Conservation (phyloP, 768 basidiomycete species). For the Cubamyces lactineus region DNA sequence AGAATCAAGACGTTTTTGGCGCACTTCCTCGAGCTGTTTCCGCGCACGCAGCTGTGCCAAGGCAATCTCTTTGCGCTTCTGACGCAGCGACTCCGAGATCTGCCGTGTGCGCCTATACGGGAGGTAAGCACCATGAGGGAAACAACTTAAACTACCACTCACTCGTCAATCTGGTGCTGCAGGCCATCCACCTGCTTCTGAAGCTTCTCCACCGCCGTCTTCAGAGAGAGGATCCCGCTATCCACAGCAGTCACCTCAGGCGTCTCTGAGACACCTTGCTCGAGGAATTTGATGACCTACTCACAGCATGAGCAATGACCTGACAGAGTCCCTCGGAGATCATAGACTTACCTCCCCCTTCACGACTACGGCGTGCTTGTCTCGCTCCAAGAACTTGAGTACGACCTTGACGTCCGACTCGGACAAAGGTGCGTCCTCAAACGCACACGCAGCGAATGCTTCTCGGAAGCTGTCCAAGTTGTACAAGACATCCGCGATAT, state of each 20-base stretch:
- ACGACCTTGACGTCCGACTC: conserved; percentile 70
- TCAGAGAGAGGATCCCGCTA: conserved; percentile 78
- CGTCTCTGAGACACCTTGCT: conserved; percentile 41
- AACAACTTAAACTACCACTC: conserved; percentile 11
- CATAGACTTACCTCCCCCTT: conserved; percentile 62
- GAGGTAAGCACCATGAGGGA: neutral
- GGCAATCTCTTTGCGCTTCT: conserved; percentile 74
- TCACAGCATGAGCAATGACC: neutral
- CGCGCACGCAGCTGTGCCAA: conserved; percentile 77
- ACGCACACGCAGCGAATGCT: conserved; percentile 51
- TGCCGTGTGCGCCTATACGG: conserved; percentile 62
- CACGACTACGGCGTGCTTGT: conserved; percentile 62
- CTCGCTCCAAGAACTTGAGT: conserved; percentile 78
- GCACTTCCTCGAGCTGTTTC: conserved; percentile 78
- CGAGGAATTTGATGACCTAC: conserved; percentile 86
- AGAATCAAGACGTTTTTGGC: conserved; percentile 74
- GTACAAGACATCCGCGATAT: conserved; percentile 65
- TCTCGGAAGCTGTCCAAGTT: conserved; percentile 60
- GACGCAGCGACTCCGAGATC: conserved; percentile 64
- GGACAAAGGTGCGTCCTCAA: conserved; percentile 52
- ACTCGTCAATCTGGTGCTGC: conserved; percentile 77
- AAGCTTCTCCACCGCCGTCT: conserved; percentile 67
- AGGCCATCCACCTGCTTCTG: conserved; percentile 70
- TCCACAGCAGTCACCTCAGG: conserved; percentile 76
- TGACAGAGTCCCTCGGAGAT: too few species aligned